phyloP scores from a whole-genome alignment of 2,329 filamentous ascomycete species.

The Aspergillus sp. region DNA sequence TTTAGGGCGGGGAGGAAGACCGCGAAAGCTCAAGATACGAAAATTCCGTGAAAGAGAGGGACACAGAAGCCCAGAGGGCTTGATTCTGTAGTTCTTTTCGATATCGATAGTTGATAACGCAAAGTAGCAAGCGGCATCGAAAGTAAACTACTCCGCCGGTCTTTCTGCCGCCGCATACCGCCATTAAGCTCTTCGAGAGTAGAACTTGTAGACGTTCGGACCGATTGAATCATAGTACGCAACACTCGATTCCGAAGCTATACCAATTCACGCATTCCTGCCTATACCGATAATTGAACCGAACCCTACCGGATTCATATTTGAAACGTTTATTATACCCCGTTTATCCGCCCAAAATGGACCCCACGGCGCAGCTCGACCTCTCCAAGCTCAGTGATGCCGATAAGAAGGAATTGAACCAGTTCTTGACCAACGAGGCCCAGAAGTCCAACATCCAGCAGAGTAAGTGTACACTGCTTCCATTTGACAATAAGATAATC shows the following conservation, averaged over 20 bases:
- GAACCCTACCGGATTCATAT: neutral
- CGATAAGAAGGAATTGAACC: constrained; percentile 81
- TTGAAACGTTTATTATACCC: neutral
- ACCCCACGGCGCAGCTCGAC: constrained; percentile 45
- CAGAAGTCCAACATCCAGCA: constrained; percentile 63
- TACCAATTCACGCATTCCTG: neutral
- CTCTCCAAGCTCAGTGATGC: constrained; percentile 68
- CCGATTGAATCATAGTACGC: too few relatives aligned
- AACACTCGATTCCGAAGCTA: neutral
- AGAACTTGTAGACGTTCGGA: neutral
- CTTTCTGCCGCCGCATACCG: constrained; percentile 21
- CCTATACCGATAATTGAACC: neutral
- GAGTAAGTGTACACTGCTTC: constrained; percentile 30
- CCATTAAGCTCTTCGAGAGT: constrained; percentile 11
- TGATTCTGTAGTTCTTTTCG: too few relatives aligned
- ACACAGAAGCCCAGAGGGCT: too few relatives aligned
- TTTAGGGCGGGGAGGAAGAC: neutral
- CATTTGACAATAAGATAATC: too few relatives aligned
- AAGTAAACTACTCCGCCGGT: constrained; percentile 2
- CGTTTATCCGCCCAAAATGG: constrained; percentile 22
- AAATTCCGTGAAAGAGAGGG: neutral
- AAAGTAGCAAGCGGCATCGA: neutral
- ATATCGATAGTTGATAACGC: neutral
- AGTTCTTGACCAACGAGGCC: constrained; percentile 75
- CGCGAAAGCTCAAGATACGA: neutral